Evolutionary conservation across 768 basidiomycete species (phyloP).

Genomic region (Lentinus brumalis): DNA sequence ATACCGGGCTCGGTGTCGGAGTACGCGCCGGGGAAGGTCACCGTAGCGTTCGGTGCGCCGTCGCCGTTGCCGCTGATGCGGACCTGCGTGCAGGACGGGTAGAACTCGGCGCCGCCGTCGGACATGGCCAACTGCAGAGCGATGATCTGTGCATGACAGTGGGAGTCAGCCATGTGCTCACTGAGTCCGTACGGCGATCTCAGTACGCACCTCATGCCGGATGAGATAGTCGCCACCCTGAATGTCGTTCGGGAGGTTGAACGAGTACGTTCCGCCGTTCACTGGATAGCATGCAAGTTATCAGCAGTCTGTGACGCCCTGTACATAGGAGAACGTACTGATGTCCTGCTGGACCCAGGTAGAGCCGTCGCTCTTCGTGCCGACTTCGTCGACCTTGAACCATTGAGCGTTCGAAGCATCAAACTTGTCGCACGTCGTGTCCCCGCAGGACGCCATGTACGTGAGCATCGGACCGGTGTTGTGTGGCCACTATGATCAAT

Average conservation of each 20-base stretch:
- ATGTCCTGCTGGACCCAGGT: slow-evolving; percentile 33
- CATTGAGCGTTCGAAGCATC: slow-evolving; percentile 61
- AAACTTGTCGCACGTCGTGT: slow-evolving; percentile 60
- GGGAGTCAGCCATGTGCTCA: not conserved
- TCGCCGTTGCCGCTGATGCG: slow-evolving; percentile 55
- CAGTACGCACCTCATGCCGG: slow-evolving; percentile 54
- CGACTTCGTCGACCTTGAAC: slow-evolving; percentile 59
- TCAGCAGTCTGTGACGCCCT: not conserved
- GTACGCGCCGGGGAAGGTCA: slow-evolving; percentile 75
- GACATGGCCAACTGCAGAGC: slow-evolving; percentile 30
- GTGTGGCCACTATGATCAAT: slow-evolving; percentile 48
- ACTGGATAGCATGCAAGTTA: slow-evolving; percentile 9
- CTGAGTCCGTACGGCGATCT: not conserved
- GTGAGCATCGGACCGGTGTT: slow-evolving; percentile 73
- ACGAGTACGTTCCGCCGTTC: slow-evolving; percentile 22
- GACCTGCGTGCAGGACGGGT: slow-evolving; percentile 65
- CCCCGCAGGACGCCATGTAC: slow-evolving; percentile 67
- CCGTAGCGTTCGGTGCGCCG: slow-evolving; percentile 50
- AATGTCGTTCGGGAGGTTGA: slow-evolving; percentile 44
- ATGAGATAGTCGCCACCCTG: slow-evolving; percentile 73
- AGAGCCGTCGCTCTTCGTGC: slow-evolving; percentile 24
- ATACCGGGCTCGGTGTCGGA: slow-evolving; percentile 71
- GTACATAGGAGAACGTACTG: slow-evolving; percentile 24
- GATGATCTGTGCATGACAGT: slow-evolving; percentile 26
- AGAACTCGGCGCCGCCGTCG: slow-evolving; percentile 70